Evolutionary conservation across 2,329 filamentous ascomycete genomes (phyloP), one percentile per base, ranked within the genome.

Genomic region (Amylocarpus encephaloides): DNA sequence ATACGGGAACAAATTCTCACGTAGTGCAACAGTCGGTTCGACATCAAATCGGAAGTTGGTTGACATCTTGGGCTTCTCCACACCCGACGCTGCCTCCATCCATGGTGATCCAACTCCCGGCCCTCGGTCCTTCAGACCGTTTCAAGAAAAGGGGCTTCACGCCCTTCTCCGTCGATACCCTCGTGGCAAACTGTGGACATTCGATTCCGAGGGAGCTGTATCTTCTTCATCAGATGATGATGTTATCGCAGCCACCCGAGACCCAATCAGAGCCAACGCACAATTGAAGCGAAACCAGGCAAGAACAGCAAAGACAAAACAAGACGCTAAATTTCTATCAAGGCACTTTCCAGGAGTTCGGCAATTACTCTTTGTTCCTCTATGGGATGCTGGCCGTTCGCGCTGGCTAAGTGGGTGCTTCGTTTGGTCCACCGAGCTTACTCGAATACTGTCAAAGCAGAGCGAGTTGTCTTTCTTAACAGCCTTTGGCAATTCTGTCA

Each of bases 401-500:
- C 66, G 73, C 7, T 77, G 73, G 72, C 73, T 72, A 33, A 72
- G 74, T 2, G 73, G 70, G 1, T 73, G 73, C 11, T 78, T 80
- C 50, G 65, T 72, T 3, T 79, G 64, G 64, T 63, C 62, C 18
- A 64, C 58, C n/a, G 62, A 66, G 26, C 55, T 60, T 11, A 66
- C 62, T 1, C 63, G 64, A 30, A 55, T 68, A 13, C 60, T 71
- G 15, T 62, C 64, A 2, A 66, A 64, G 35, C 62, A 65, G 53
- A 64, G 62, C 38, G 71, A 72, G 15, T 61, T 73, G 4, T 63
- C 62, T 4, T 68, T 67, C 22, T 55, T 72, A 34, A 64, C 61
- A 10, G 69, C 70, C 4, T 75, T 76, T 55, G 70, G 71, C 7
- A 73, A 73, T 49, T 73, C 71, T 15, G 76, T 74, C 44, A 80